Conservation (phyloP, 805 yeast species). For the Metschnikowia baotianmanensis region DNA sequence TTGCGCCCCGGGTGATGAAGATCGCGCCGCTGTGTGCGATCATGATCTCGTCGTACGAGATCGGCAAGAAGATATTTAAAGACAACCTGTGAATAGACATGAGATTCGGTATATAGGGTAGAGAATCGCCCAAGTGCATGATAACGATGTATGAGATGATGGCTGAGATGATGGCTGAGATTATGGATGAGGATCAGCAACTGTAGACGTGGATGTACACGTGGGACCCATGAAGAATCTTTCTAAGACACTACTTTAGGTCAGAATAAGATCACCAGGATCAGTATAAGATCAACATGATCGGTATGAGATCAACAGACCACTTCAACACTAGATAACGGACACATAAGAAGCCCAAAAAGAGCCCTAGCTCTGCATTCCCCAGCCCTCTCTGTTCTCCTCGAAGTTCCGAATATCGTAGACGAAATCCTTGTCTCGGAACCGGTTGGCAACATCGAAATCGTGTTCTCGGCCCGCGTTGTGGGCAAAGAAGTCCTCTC, state of each 20-base stretch:
- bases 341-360: neutral
- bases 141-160: neutral
- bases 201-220: too few species aligned
- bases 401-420: constrained; percentile 15
- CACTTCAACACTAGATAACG: neutral
- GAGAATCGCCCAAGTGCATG: neutral
- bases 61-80: constrained; percentile 62
- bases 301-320: neutral
- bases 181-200: too few species aligned
- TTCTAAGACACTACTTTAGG: too few species aligned
- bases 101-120: constrained; percentile 1
- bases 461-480: constrained; percentile 9
- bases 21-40: constrained; percentile 98
- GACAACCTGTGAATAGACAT: constrained; percentile 11
- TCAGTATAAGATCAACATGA: too few species aligned
- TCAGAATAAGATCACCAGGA: too few species aligned
- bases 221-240: too few species aligned
- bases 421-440: constrained; percentile 6
- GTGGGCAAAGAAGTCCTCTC: constrained; percentile 10
- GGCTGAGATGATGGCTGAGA: too few species aligned
- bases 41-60: constrained; percentile 93
- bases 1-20: constrained; percentile 81
- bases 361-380: constrained; percentile 8
- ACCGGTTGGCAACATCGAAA: constrained; percentile 1
- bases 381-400: constrained; percentile 18